These are phyloP conservation scores for Mitragyna speciosa DNA, from an alignment of 257 asterid genomes.

Conservation along the genomic window DNA sequence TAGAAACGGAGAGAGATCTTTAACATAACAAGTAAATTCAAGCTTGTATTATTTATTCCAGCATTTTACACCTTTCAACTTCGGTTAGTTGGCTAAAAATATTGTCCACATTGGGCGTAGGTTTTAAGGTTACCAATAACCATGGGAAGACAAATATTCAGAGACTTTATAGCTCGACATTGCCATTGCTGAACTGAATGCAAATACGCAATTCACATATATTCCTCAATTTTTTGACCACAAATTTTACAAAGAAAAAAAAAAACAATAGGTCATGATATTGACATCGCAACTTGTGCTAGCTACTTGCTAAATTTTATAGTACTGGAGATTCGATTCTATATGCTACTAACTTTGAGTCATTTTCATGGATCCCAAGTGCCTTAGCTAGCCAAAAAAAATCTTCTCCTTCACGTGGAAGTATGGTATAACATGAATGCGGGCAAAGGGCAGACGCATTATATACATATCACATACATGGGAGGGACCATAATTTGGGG, in stretches of 20 bases:
- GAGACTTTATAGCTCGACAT: too few relatives aligned
- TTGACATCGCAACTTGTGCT: neutral
- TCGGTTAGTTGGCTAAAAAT: neutral
- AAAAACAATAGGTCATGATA: neutral
- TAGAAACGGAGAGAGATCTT: neutral
- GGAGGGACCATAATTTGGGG: constrained; percentile 39
- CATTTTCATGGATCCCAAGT: constrained; percentile 15
- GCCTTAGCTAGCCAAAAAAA: neutral
- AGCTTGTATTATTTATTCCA: neutral
- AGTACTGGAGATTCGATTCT: neutral
- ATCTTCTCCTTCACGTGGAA: constrained; percentile 23
- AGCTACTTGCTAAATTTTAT: neutral
- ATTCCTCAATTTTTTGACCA: neutral
- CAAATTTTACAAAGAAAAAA: neutral
- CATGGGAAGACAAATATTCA: neutral
- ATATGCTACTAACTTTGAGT: neutral
- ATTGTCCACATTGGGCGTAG: neutral
- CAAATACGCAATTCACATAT: too few relatives aligned
- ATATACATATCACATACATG: neutral
- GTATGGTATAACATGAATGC: constrained; percentile 3
- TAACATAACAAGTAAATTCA: neutral
- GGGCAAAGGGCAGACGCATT: neutral
- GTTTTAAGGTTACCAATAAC: too few relatives aligned
- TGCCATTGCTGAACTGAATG: neutral
- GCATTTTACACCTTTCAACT: neutral